Base-by-base conservation (phyloP, 441 rosid genomes). In the Flueggea neowawraea region DNA sequence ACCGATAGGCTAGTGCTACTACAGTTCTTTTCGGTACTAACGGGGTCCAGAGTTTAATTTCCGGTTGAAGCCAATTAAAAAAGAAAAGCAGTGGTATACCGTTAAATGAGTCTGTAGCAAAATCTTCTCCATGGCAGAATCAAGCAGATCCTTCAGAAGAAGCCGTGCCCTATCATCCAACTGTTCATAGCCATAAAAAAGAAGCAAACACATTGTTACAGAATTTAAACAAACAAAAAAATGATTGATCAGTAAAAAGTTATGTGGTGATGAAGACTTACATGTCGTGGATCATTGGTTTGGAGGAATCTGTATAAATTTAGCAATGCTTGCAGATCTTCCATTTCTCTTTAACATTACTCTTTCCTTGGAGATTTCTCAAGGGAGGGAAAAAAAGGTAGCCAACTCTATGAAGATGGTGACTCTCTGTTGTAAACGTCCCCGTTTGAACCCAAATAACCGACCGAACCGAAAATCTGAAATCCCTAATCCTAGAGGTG, bases 61-160 rank as follows among this genome's bases (percentile, higher is more conserved):
- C 28, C 28, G 28, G 28, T 22, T 22, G 8, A 43, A 47, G 50
- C 48, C 10, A 17, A n/a, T 10, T 1, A 12, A 45, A 12, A 36
- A 28, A 31, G 43, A 58, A 10, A 36, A 15, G 31, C 12, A 52
- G 31, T 10, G 45, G 13, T 50, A 14, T 44, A 73, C 86, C 78
- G 54, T 62, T 17, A 65, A 58, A 55, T 67, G 55, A 48, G 65
- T 63, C 55, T 52, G 6, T 12, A 12, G 28, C 16, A 82, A 57
- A 41, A 71, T 50, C 52, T 62, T 59, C 17, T 69, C 65, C 12
- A 75, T 68, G 13, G 79, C 76, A 58, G 69, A 62, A 69, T 80
- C 87, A 2, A 82, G 76, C 22, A 82, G 62, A 36, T 66, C 57
- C 68, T 77, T 82, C 22, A 80, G 62, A 16, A 82, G 54, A 16